phyloP scores from a whole-genome alignment of 2,329 filamentous ascomycete genomes.

The Alternaria postmessia region DNA sequence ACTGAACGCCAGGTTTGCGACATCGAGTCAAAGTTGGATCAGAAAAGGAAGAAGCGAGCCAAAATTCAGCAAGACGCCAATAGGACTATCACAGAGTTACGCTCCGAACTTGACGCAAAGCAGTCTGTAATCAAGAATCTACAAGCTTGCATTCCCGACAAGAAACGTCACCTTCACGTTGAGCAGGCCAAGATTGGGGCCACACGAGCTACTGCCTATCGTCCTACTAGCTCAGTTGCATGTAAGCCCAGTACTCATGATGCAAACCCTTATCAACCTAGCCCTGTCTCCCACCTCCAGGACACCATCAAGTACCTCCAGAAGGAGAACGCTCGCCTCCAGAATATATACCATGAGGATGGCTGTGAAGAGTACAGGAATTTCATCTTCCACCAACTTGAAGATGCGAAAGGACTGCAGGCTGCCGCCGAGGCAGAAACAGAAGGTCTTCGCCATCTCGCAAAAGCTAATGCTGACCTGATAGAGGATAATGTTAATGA shows the following conservation, averaged over 20 bases:
- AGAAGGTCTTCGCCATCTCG: slow-evolving; percentile 1
- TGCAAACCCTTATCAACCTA: neutral
- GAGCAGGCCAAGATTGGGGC: neutral
- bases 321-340: neutral
- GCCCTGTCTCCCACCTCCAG: neutral
- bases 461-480: neutral
- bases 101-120: neutral
- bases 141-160: neutral
- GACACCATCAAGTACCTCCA: neutral
- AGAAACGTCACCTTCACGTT: neutral
- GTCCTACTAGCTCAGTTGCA: neutral
- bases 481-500: neutral
- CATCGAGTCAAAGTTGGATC: neutral
- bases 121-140: neutral
- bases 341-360: neutral
- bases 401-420: slow-evolving; percentile 1
- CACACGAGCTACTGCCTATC: neutral
- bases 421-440: slow-evolving; percentile 5
- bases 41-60: neutral
- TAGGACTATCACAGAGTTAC: neutral
- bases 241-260: neutral
- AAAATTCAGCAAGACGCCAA: neutral
- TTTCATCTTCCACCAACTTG: neutral
- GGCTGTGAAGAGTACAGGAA: neutral
- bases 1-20: neutral